A percentile compares a stretch with the other conserved stretches of the same genome.
phyloP scores from a whole-genome alignment of 176 grass and related monocot species.

The sorghum (Sorghum bicolor) region DNA sequence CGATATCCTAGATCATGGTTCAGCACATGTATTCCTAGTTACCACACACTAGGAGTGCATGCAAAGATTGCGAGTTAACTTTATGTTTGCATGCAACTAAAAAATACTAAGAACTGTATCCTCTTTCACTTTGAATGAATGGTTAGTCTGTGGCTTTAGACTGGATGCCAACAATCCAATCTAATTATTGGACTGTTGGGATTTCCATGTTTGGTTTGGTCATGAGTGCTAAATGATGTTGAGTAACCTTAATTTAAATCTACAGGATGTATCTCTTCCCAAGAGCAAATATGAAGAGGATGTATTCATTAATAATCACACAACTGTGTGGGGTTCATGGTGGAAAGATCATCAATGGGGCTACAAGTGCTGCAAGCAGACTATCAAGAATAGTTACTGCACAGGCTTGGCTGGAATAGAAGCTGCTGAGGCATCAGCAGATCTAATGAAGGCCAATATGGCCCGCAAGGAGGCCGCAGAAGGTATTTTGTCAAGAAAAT shows the following conservation, averaged over 20 bases:
- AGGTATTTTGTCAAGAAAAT: conserved; percentile 46
- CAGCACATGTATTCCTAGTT: not conserved
- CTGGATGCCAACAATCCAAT: not conserved
- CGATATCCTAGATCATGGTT: not conserved
- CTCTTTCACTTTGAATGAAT: conserved; percentile 9
- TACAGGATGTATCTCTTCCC: conserved; percentile 74
- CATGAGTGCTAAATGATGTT: conserved; percentile 26
- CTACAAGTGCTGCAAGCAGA: conserved; percentile 88
- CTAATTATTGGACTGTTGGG: not conserved
- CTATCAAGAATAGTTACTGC: conserved; percentile 85
- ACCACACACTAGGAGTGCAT: not conserved
- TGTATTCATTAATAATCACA: conserved; percentile 89
- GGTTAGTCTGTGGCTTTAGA: not conserved
- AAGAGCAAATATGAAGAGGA: conserved; percentile 98
- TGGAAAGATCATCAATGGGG: conserved; percentile 99
- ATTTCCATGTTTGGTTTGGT: not conserved
- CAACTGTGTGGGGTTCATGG: conserved; percentile 90
- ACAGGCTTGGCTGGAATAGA: conserved; percentile 91
- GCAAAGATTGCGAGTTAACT: not conserved
- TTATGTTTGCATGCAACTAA: not conserved
- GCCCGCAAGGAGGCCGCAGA: conserved; percentile 80
- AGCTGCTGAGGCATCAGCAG: conserved; percentile 83
- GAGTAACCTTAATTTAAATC: not conserved
- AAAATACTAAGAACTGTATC: not conserved
- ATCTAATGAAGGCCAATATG: conserved; percentile 91